A percentile compares a stretch with the other conserved stretches of the same genome.
Evolutionary conservation across 768 basidiomycete species (phyloP).

Genomic region (Gyrodon lividus): DNA sequence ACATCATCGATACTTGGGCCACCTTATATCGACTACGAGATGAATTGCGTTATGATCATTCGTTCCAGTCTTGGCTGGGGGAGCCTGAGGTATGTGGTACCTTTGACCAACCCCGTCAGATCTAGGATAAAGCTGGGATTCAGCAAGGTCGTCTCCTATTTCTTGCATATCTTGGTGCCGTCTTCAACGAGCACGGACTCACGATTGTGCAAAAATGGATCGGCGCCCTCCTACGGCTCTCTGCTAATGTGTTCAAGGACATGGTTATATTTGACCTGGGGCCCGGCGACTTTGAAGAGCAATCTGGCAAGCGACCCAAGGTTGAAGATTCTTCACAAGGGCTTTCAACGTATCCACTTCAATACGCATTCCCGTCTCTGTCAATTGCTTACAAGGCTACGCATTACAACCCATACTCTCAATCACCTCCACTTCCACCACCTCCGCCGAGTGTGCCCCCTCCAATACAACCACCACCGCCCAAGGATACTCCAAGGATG

Average conservation of each 20-base stretch:
- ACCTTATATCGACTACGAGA: constrained; percentile 36
- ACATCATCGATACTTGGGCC: constrained; percentile 38
- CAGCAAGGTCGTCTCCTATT: constrained; percentile 61
- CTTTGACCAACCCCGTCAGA: constrained; percentile 12
- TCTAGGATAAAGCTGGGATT: constrained; percentile 13
- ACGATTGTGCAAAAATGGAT: constrained; percentile 58
- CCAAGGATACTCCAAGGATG: constrained; percentile 27
- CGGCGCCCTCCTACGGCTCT: constrained; percentile 36
- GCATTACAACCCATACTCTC: constrained; percentile 32
- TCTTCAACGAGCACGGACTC: constrained; percentile 55
- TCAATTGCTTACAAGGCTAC: constrained; percentile 19
- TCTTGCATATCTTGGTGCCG: constrained; percentile 65
- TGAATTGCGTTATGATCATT: constrained; percentile 33
- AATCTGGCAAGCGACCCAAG: constrained; percentile 30
- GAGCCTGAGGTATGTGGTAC: constrained; percentile 39
- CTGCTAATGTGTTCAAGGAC: constrained; percentile 19
- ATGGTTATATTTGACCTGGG: constrained; percentile 14
- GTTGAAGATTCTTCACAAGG: constrained; percentile 32
- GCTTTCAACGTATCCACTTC: constrained; percentile 27
- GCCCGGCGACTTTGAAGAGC: constrained; percentile 27
- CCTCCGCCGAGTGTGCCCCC: constrained; percentile 31
- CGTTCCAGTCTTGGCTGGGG: constrained; percentile 23
- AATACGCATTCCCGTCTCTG: constrained; percentile 17
- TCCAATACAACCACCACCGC: constrained; percentile 38
- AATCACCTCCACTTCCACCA: constrained; percentile 11